phyloP scores from a whole-genome alignment of 805 yeast genomes.

The Wickerhamomyces subpelliculosus region DNA sequence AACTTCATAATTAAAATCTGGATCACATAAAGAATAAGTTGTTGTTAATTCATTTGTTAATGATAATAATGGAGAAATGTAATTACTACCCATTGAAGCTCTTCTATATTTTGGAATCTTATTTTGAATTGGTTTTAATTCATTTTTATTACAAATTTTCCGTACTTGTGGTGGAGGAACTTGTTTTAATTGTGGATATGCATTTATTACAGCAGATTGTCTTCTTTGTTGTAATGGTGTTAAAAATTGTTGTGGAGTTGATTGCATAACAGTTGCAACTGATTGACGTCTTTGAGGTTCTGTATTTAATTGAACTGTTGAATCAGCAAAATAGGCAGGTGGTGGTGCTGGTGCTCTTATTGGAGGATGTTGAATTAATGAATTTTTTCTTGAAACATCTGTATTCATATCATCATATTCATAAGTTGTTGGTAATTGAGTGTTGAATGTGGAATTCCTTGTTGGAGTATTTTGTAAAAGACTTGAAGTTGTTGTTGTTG shows the following conservation, averaged over 20 bases:
- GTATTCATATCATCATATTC: conserved; percentile 28
- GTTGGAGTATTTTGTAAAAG: conserved; percentile 15
- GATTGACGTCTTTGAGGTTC: conserved; percentile 32
- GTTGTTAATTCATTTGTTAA: conserved; percentile 71
- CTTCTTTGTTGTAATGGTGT: conserved; percentile 16
- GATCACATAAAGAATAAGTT: conserved; percentile 80
- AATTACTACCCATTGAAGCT: conserved; percentile 55
- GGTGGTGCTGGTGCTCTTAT: conserved; percentile 38
- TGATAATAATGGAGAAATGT: conserved; percentile 75
- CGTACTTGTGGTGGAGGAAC: conserved; percentile 43
- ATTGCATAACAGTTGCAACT: conserved; percentile 24
- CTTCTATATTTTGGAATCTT: conserved; percentile 64
- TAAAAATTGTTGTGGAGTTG: conserved; percentile 6
- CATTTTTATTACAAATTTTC: conserved; percentile 36
- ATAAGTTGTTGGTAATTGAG: conserved; percentile 43
- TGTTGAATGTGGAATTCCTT: conserved; percentile 13
- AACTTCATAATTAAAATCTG: conserved; percentile 74
- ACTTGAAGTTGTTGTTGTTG: background rate
- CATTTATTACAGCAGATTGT: conserved; percentile 12
- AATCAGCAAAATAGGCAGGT: conserved; percentile 27
- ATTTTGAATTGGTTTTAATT: conserved; percentile 55
- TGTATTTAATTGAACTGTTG: conserved; percentile 13
- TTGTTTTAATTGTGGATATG: conserved; percentile 24
- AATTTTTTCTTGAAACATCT: conserved; percentile 12
- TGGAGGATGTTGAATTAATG: conserved; percentile 31